Percentiles rank a stretch among this genome's conserved stretches.
Conservation (phyloP, 192 early-diverging fungal genomes). For the Coemansia sp. region DNA sequence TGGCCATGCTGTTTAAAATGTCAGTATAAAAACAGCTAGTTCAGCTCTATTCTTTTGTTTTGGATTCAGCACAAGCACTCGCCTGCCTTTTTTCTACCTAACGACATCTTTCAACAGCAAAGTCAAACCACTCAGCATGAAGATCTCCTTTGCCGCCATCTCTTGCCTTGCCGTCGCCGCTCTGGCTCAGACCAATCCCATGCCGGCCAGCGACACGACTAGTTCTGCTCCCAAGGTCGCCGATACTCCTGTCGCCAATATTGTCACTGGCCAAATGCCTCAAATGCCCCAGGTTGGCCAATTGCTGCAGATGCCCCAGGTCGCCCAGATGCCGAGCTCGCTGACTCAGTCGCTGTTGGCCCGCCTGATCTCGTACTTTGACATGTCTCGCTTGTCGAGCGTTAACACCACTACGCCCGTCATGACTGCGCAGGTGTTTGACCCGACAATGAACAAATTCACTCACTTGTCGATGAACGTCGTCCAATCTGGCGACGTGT, state of each 20-base stretch:
- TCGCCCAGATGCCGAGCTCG: background rate
- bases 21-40: background rate
- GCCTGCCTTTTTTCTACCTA: constrained; percentile 6
- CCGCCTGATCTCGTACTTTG: constrained; percentile 24
- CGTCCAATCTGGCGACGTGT: constrained; percentile 16
- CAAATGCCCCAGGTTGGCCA: background rate
- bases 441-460: constrained; percentile 31
- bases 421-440: constrained; percentile 20
- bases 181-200: background rate
- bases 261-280: background rate
- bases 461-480: constrained; percentile 18
- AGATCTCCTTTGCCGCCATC: background rate
- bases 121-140: background rate
- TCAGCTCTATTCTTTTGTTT: background rate
- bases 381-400: constrained; percentile 20
- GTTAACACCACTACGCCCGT: constrained; percentile 15
- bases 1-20: background rate
- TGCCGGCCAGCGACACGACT: background rate
- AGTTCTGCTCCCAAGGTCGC: background rate
- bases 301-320: background rate
- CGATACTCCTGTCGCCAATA: background rate
- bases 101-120: background rate
- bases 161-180: background rate
- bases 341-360: constrained; percentile 8
- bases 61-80: constrained; percentile 1